Base-by-base conservation (phyloP, 2,329 filamentous ascomycete genomes). In the Endocalyx cinctus region DNA sequence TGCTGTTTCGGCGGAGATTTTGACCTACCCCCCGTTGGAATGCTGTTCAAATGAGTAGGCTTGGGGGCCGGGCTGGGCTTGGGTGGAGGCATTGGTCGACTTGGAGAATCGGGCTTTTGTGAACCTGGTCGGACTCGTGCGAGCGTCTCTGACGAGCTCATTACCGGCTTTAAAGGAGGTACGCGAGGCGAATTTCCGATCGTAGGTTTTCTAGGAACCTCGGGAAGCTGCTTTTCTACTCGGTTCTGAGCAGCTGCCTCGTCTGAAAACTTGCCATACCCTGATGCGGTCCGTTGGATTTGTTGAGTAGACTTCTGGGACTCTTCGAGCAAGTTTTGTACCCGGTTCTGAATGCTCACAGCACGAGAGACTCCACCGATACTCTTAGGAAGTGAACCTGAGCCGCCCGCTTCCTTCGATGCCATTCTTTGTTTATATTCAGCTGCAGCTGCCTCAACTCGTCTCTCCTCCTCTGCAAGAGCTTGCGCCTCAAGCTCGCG, bases 261-360 rank as follows among this genome's bases (percentile, higher is more conserved):
- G 42, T 81, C 84, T 14, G 89, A 88, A 57, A 85, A 96, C 39
- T 82, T 82, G 6, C 92, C 92, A 55, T 97, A 97, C 0, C 90
- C 90, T 43, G 89, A 82, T 1, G 89, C 89, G 1, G 87, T 95
- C 31, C 70, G 63, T 45, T 81, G 79, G 17, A 77, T 73, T 22
- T 54, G 50, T 31, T 54, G 51, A 2, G 72, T 55, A 5, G 77
- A 69, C 44, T 70, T 79, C 48, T 79, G 77, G 25, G 83, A 87
- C 51, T 96, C 89, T 40, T 81, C 82, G 12, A 98, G 66, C 31
- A 97, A 68, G 31, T 78, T 87, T 63, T 94, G 86, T 34, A 98
- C 87, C 43, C 90, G 82, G 53, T 86, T 88, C 57, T 97, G 88
- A 48, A 98, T 98, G 17, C 82, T 85, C n/a, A 80, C 76, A 13